Percentiles rank a stretch among this genome's conserved stretches.
These are phyloP conservation scores for Mycena leptocephala DNA, from an alignment of 768 basidiomycete genomes.

Conservation along the genomic window DNA sequence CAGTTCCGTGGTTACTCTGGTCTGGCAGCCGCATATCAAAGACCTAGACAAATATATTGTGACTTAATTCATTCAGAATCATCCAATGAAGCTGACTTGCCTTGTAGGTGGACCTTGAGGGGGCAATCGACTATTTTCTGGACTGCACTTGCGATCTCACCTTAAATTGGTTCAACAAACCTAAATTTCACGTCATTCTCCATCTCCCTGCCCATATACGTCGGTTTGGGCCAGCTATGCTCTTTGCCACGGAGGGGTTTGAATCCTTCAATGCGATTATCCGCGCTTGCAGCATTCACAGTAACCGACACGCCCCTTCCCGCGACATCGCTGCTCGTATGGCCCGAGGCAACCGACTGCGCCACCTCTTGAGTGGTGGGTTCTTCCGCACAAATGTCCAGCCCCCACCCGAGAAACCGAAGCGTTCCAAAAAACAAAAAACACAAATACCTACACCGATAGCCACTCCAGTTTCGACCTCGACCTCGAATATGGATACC, in stretches of 20 bases:
- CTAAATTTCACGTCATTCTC: conserved; percentile 60
- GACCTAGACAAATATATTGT: conserved; percentile 50
- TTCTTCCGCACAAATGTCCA: no score
- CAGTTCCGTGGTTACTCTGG: conserved; percentile 49
- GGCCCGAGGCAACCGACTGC: conserved; percentile 36
- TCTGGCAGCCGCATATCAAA: conserved; percentile 58
- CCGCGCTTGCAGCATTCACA: conserved; percentile 40
- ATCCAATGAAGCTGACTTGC: neutral
- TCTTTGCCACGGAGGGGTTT: conserved; percentile 61
- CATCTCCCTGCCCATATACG: conserved; percentile 56
- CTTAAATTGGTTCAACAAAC: conserved; percentile 57
- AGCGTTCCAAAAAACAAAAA: no score
- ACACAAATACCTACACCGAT: no score
- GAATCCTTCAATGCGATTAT: conserved; percentile 58
- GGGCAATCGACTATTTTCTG: conserved; percentile 55
- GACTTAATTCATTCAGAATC: no score
- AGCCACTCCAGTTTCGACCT: no score
- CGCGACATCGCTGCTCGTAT: conserved; percentile 38
- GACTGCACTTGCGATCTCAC: conserved; percentile 46
- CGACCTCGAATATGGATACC: neutral
- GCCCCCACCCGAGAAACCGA: no score
- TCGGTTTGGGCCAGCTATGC: conserved; percentile 60
- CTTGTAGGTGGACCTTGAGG: conserved; percentile 27
- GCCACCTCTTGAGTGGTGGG: conserved; percentile 38
- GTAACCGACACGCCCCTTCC: conserved; percentile 49